phyloP scores from a whole-genome alignment of 2,329 filamentous ascomycete species.

The Berkeleyomyces rouxiae region DNA sequence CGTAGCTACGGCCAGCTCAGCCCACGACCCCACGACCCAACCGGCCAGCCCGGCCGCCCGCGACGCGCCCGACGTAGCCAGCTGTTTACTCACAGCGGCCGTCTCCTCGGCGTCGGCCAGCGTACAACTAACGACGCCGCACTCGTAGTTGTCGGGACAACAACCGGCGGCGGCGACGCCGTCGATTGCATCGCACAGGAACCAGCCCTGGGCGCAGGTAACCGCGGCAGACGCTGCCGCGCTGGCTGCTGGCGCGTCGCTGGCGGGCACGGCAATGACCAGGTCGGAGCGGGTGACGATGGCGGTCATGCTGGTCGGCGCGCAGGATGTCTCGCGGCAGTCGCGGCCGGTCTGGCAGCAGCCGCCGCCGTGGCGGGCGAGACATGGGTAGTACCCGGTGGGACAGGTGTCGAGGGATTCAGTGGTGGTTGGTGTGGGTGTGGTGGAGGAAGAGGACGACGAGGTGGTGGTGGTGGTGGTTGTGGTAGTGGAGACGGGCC shows the following conservation, averaged over 20 bases:
- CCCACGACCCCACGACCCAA: not conserved
- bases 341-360: constrained; percentile 81
- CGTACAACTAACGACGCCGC: constrained; percentile 57
- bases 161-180: constrained; percentile 60
- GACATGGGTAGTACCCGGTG: constrained; percentile 81
- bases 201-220: constrained; percentile 67
- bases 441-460: constrained; percentile 21
- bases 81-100: constrained; percentile 38
- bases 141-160: constrained; percentile 62
- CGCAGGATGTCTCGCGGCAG: constrained; percentile 69
- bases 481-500: constrained; percentile 18
- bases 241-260: constrained; percentile 27
- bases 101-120: constrained; percentile 35
- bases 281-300: constrained; percentile 45
- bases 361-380: constrained; percentile 62
- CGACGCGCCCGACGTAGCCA: constrained; percentile 22
- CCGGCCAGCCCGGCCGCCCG: not conserved
- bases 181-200: constrained; percentile 40
- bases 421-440: constrained; percentile 18
- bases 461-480: constrained; percentile 23
- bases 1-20: not conserved
- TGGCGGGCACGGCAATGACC: constrained; percentile 52
- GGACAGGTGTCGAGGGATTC: constrained; percentile 42
- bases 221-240: constrained; percentile 21
- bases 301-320: constrained; percentile 40